These are phyloP conservation scores for Starmerella sirachaensis DNA, from an alignment of 805 yeast species.

Conservation along the genomic window DNA sequence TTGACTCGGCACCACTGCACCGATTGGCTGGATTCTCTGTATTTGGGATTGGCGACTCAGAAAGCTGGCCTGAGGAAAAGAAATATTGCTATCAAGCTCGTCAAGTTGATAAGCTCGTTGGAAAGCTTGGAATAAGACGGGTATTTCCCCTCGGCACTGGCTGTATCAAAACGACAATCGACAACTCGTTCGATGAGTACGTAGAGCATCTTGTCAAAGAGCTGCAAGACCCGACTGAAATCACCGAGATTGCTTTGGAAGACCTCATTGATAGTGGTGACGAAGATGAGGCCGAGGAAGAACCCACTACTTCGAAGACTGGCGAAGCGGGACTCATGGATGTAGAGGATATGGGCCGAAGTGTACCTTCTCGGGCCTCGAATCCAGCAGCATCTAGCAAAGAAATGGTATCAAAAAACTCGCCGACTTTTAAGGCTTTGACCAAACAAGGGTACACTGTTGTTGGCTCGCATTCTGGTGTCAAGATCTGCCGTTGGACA, in stretches of 20 bases:
- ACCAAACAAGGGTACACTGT: constrained; percentile 90
- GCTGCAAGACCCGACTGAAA: constrained; percentile 51
- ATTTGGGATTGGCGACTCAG: constrained; percentile 77
- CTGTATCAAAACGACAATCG: constrained; percentile 53
- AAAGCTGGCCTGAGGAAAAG: constrained; percentile 56
- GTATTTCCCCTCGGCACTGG: constrained; percentile 72
- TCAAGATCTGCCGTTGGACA: constrained; percentile 92
- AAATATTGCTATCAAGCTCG: constrained; percentile 80
- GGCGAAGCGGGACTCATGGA: constrained; percentile 42
- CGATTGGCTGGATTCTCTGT: constrained; percentile 69
- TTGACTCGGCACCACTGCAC: constrained; percentile 68
- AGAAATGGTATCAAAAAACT: constrained; percentile 79
- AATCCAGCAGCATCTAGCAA: constrained; percentile 29
- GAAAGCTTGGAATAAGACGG: constrained; percentile 77
- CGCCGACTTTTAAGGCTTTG: constrained; percentile 76
- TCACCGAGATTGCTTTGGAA: constrained; percentile 36
- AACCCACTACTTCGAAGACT: background rate
- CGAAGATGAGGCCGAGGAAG: constrained; percentile 32
- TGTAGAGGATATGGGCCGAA: constrained; percentile 76
- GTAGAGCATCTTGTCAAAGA: constrained; percentile 45
- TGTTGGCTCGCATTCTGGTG: constrained; percentile 92
- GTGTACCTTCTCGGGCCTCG: constrained; percentile 27
- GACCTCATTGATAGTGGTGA: constrained; percentile 49
- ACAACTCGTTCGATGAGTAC: constrained; percentile 60
- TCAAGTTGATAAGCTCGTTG: constrained; percentile 59